These are phyloP conservation scores for Botrytis medusae DNA, from an alignment of 2,329 filamentous ascomycete genomes.

Conservation along the genomic window DNA sequence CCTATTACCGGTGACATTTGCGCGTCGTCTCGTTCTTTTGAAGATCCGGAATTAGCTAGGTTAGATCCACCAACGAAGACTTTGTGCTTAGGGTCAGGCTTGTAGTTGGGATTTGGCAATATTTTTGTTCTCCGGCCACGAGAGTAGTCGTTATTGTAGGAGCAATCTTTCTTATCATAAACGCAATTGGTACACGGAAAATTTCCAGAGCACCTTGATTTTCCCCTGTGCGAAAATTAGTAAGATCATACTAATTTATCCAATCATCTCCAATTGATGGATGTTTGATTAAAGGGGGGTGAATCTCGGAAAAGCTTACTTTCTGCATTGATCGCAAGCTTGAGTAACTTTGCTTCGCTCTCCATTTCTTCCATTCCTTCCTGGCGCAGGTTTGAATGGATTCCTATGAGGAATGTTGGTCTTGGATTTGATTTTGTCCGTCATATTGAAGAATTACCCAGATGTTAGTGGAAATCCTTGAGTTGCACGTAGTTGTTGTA, in stretches of 20 bases:
- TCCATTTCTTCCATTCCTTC: background rate
- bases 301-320: constrained; percentile 38
- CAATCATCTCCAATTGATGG: background rate
- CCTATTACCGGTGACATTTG: background rate
- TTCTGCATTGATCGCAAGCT: constrained; percentile 50
- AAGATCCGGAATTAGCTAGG: background rate
- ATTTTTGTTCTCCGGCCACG: background rate
- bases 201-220: constrained; percentile 44
- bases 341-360: constrained; percentile 43
- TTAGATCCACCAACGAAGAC: background rate
- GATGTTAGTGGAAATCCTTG: background rate
- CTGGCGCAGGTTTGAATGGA: no score
- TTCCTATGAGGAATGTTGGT: background rate
- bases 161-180: background rate
- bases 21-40: background rate
- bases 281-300: background rate
- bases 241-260: background rate
- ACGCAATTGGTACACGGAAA: constrained; percentile 43
- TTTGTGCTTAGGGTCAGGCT: background rate
- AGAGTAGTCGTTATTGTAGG: background rate
- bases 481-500: background rate
- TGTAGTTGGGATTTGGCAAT: background rate
- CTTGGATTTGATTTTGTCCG: background rate
- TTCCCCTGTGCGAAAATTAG: constrained; percentile 35
- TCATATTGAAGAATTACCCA: background rate